These are phyloP conservation scores for Nymphaea colorata DNA, from an alignment of 164 flowering plant species.

Conservation along the genomic window DNA sequence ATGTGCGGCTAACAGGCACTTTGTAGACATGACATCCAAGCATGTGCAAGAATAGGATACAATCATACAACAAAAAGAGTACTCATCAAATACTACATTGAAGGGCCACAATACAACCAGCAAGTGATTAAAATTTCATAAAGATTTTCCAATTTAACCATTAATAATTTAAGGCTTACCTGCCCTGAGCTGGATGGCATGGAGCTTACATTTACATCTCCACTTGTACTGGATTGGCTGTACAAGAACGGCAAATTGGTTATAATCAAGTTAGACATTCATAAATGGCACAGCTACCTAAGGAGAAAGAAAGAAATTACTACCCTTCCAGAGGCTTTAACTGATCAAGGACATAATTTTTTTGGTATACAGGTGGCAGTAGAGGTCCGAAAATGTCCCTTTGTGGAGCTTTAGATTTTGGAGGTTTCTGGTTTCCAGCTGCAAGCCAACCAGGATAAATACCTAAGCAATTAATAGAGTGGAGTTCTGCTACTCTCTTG, in stretches of 20 bases:
- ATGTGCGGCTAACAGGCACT: no score
- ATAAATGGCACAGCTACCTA: neutral
- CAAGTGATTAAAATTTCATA: no score
- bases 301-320: neutral
- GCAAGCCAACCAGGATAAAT: constrained; percentile 5
- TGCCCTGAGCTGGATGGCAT: neutral
- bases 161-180: neutral
- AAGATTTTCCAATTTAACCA: no score
- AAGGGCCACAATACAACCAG: no score
- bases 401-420: constrained; percentile 5
- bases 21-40: no score
- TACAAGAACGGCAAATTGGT: neutral
- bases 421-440: constrained; percentile 43
- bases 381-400: constrained; percentile 10
- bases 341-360: constrained; percentile 7
- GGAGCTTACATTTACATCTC: neutral
- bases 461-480: neutral
- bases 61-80: neutral
- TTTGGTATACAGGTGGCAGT: constrained; percentile 11
- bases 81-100: no score
- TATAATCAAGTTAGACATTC: neutral
- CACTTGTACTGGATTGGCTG: neutral
- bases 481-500: neutral
- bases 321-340: constrained; percentile 16
- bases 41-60: neutral